Conservation (phyloP, 768 basidiomycete species). For the Pleurotus salmoneostramineus region DNA sequence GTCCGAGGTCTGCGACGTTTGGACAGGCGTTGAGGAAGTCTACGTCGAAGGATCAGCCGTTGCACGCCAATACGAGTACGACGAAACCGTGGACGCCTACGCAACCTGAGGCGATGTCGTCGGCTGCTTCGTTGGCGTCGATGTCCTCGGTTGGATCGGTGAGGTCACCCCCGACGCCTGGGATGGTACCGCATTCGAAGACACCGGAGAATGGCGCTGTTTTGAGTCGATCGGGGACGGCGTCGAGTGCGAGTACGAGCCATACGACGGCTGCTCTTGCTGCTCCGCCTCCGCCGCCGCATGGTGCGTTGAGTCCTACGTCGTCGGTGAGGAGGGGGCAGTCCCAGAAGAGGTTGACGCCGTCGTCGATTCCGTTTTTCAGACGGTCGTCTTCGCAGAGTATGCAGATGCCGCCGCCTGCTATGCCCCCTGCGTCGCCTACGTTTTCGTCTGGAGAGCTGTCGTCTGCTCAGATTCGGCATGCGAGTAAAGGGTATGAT, state of each 20-base stretch:
- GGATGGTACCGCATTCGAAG: background rate
- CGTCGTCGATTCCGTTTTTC: conserved; percentile 93
- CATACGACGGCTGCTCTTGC: conserved; percentile 50
- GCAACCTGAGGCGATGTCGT: conserved; percentile 74
- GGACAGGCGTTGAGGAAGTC: conserved; percentile 68
- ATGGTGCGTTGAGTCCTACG: conserved; percentile 68
- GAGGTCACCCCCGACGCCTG: conserved; percentile 57
- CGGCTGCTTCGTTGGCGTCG: conserved; percentile 73
- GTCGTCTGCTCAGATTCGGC: conserved; percentile 31
- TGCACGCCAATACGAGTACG: conserved; percentile 24
- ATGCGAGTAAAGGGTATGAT: conserved; percentile 31
- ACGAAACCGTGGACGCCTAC: conserved; percentile 58
- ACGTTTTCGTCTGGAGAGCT: conserved; percentile 35
- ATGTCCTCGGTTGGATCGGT: conserved; percentile 71
- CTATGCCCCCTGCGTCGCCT: conserved; percentile 48
- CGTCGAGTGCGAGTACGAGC: conserved; percentile 73
- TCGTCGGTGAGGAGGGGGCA: conserved; percentile 65
- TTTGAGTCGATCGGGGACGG: conserved; percentile 68
- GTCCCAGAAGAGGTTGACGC: conserved; percentile 74
- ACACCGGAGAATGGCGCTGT: conserved; percentile 42
- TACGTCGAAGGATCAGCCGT: conserved; percentile 58
- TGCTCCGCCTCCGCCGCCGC: conserved; percentile 46
- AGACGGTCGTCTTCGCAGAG: conserved; percentile 88
- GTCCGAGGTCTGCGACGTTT: conserved; percentile 65
- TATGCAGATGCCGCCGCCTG: conserved; percentile 61